phyloP scores from a whole-genome alignment of 2,329 filamentous ascomycete species.

The Colletotrichum spinosum region DNA sequence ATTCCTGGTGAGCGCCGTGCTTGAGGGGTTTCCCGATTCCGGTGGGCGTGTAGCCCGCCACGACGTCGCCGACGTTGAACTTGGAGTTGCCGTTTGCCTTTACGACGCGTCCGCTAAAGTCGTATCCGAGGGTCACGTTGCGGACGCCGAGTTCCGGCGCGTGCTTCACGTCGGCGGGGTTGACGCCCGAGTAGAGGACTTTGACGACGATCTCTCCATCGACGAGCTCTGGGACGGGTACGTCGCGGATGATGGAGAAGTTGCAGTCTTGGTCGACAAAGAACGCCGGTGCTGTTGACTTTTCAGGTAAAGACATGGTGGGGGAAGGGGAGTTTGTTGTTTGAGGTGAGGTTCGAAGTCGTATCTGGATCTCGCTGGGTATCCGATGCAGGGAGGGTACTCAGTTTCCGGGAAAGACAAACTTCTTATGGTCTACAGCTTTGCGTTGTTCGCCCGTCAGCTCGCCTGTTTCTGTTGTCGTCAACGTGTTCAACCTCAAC shows the following conservation, averaged over 20 bases:
- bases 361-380: too few species aligned
- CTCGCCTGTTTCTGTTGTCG: too few species aligned
- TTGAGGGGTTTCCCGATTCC: conserved; percentile 18
- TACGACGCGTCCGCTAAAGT: conserved; percentile 28
- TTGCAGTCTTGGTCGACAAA: conserved; percentile 22
- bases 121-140: conserved; percentile 20
- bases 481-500: too few species aligned
- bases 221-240: conserved; percentile 5
- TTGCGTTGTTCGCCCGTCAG: too few species aligned
- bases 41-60: conserved; percentile 16
- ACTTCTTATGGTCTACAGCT: too few species aligned
- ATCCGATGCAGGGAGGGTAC: too few species aligned
- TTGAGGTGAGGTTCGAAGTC: neutral
- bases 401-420: too few species aligned
- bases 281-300: conserved; percentile 12
- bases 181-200: conserved; percentile 25
- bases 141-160: conserved; percentile 8
- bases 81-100: neutral
- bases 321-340: neutral
- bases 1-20: conserved; percentile 28
- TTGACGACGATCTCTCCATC: conserved; percentile 16
- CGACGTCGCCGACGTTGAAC: conserved; percentile 17
- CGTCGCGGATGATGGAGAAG: conserved; percentile 14
- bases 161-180: conserved; percentile 32
- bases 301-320: neutral